Conservation (phyloP, 192 early-diverging fungal genomes). For the Rhizophlyctis rosea region DNA sequence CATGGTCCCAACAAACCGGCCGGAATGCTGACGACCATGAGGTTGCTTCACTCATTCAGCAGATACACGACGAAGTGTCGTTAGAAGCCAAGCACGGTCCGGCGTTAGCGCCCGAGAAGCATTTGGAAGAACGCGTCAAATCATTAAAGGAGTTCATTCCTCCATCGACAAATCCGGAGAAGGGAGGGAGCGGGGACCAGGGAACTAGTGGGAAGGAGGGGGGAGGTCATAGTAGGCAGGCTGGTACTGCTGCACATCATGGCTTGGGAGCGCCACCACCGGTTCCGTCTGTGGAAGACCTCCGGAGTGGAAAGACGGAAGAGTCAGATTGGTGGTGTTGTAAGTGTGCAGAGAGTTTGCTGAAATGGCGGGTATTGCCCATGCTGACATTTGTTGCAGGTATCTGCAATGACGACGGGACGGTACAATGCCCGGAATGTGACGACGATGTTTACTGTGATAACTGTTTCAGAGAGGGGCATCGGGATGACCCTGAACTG, state of each 20-base stretch:
- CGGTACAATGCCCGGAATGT: constrained; percentile 54
- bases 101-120: background rate
- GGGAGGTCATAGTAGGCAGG: no score
- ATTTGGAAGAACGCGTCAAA: constrained; percentile 15
- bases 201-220: background rate
- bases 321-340: constrained; percentile 20
- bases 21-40: constrained; percentile 15
- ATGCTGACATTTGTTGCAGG: no score
- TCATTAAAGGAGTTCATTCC: constrained; percentile 18
- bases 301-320: background rate
- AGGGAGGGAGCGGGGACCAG: background rate
- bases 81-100: constrained; percentile 25
- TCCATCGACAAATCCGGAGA: background rate
- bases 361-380: background rate
- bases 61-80: constrained; percentile 22
- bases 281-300: constrained; percentile 11
- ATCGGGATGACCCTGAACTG: constrained; percentile 37
- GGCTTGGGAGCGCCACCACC: constrained; percentile 16
- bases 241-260: no score
- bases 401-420: constrained; percentile 63
- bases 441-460: constrained; percentile 60
- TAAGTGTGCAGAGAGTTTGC: constrained; percentile 3
- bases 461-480: constrained; percentile 54
- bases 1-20: background rate
- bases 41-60: constrained; percentile 15